phyloP scores from a whole-genome alignment of 228 moss, liverwort and hornwort genomes.

The Sphagnum fallax region DNA sequence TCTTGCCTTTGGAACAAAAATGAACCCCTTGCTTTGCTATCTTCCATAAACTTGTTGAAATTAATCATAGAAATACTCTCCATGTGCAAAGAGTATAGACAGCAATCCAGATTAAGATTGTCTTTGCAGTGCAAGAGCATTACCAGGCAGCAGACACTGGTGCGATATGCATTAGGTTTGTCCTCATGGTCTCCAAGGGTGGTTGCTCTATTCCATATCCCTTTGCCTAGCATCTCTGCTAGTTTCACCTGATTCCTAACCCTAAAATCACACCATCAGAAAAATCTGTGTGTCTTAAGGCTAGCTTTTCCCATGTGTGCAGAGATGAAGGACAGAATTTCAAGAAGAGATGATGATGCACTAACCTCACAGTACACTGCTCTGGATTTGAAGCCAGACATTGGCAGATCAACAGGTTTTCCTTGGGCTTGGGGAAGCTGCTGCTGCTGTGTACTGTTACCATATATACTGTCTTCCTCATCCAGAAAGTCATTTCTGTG shows the following conservation, averaged over 20 bases:
- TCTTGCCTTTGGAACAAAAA: neutral
- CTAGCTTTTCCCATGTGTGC: neutral
- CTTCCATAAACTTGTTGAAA: neutral
- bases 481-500: conserved; percentile 28
- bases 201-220: conserved; percentile 18
- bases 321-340: neutral
- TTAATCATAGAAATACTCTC: neutral
- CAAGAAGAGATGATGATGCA: neutral
- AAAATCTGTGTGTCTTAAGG: neutral
- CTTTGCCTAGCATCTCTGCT: conserved; percentile 57
- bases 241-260: conserved; percentile 54
- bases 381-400: conserved; percentile 53
- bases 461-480: conserved; percentile 6
- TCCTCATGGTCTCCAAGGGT: conserved; percentile 45
- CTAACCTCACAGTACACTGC: conserved; percentile 61
- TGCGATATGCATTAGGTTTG: conserved; percentile 49
- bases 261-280: conserved; percentile 4
- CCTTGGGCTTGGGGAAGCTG: conserved; percentile 14
- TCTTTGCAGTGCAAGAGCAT: neutral
- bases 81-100: neutral
- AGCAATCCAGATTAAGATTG: neutral
- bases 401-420: conserved; percentile 9
- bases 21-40: neutral
- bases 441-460: neutral
- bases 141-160: conserved; percentile 68